Percentiles rank a stretch among this genome's conserved stretches.
Evolutionary conservation across 1,139 yeast species (phyloP).

Genomic region (Pichia sorboxylosa): DNA sequence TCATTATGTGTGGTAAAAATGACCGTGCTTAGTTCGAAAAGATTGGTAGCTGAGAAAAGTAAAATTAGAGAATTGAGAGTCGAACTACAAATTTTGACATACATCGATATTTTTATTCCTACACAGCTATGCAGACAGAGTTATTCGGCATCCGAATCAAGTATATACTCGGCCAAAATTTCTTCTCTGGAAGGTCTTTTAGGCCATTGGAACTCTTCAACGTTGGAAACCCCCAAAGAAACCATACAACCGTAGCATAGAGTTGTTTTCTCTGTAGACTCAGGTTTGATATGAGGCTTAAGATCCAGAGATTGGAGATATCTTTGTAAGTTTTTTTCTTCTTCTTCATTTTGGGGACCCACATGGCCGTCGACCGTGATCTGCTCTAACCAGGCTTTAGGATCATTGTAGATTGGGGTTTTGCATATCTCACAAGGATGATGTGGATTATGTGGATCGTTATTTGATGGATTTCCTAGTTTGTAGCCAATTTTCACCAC

Average conservation of each 20-base stretch:
- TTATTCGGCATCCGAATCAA: conserved; percentile 28
- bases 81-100: too few relatives aligned
- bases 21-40: too few relatives aligned
- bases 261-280: not conserved
- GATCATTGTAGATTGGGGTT: conserved; percentile 39
- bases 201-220: conserved; percentile 46
- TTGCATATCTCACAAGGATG: conserved; percentile 47
- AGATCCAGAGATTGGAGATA: conserved; percentile 13
- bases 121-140: too few relatives aligned
- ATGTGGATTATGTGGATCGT: not conserved
- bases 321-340: conserved; percentile 26
- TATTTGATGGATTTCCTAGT: conserved; percentile 40
- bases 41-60: too few relatives aligned
- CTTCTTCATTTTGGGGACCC: conserved; percentile 39
- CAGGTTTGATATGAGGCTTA: conserved; percentile 15
- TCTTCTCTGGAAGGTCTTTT: conserved; percentile 23
- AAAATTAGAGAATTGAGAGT: too few relatives aligned
- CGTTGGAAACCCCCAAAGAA: conserved; percentile 13
- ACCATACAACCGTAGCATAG: conserved; percentile 77
- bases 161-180: conserved; percentile 39
- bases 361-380: conserved; percentile 61
- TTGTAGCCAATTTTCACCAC: conserved; percentile 86
- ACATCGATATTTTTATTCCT: too few relatives aligned
- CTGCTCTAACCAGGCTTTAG: conserved; percentile 56
- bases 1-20: too few relatives aligned